Base-by-base conservation (phyloP, 371 early-diverging fungal genomes). In the Apophysomyces sp. region DNA sequence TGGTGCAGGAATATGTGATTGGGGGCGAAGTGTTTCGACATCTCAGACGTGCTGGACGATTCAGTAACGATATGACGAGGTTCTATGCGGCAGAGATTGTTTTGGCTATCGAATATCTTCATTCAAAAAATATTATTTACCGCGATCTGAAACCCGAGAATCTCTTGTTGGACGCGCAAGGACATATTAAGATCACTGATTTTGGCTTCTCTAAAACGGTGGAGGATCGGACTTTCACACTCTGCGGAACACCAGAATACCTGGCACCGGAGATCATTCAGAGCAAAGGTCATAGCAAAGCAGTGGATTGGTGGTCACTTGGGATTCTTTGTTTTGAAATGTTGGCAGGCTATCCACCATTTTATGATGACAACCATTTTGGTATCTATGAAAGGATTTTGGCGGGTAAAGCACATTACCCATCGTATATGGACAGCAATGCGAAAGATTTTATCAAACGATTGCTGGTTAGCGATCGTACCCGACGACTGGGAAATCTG, bases 211-310 rank as follows among this genome's bases (percentile, higher is more conserved):
- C 99, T 29, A 98, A 98, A 70, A 78, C 83, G 31, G 86, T 92
- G 30, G 66, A 78, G 2, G 89, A 87, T 60, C 79, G 92, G 71
- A 94, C 94, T 40, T 93, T 94, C 93, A 95, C 94, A n/a, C 73
- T 97, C 30, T 99, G 98, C 70, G 99, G 99, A 2, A 99, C 99
- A 32, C 99, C 99, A 13, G 99, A 98, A 73, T 99, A 99, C 63
- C 71, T 93, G 55, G 98, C 99, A 24, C 99, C 99, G 7, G 99
- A 99, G 77, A 98, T 99, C 66, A 97, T 99, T 64, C 92, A 94
- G 71, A 92, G 94, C 62, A 93, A 95, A 78, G 98, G 96, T 30
- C 98, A 99, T 73, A 94, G 95, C 31, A 91, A 93, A 72, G 92
- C 97, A 0, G 99, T 96, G 3, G 99, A 99, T 76, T 98, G 96